Evolutionary conservation across 306 rosid genomes (phyloP).

Genomic region (Cucumis hystrix): DNA sequence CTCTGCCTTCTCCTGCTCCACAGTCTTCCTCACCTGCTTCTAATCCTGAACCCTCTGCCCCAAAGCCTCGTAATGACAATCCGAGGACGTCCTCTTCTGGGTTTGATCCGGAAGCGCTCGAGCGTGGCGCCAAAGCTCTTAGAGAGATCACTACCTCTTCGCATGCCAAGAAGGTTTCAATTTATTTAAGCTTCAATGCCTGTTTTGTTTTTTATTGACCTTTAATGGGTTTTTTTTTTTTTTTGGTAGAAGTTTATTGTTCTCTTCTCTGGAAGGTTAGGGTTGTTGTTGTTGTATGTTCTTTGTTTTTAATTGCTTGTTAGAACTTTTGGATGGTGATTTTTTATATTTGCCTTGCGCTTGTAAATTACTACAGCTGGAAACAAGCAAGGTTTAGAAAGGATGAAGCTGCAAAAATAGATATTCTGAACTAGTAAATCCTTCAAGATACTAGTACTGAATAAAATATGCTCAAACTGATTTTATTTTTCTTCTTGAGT

Average conservation of each 20-base stretch:
- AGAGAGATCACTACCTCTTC: constrained; percentile 32
- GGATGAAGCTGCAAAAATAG: not conserved
- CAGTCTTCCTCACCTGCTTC: constrained; percentile 9
- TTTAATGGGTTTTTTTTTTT: not conserved
- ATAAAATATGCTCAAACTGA: not conserved
- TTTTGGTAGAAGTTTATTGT: not conserved
- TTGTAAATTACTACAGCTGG: not conserved
- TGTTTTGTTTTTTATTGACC: not conserved
- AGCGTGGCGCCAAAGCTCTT: constrained; percentile 58
- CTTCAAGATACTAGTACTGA: not conserved
- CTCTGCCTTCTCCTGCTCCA: constrained; percentile 3
- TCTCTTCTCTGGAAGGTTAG: not conserved
- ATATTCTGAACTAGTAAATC: not conserved
- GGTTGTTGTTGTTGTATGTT: not conserved
- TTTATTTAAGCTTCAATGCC: not conserved
- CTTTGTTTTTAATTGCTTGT: not conserved
- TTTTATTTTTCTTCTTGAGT: not conserved
- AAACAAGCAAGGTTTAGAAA: not conserved
- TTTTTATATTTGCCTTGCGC: not conserved
- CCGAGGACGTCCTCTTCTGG: constrained; percentile 83
- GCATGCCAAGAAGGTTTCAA: constrained; percentile 55
- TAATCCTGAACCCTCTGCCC: constrained; percentile 12
- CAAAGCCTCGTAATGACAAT: constrained; percentile 58
- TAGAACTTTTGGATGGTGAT: not conserved
- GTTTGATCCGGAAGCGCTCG: constrained; percentile 78